A percentile compares a stretch with the other conserved stretches of the same genome.
phyloP scores from a whole-genome alignment of 306 rosid species.

The Begonia peltatifolia region DNA sequence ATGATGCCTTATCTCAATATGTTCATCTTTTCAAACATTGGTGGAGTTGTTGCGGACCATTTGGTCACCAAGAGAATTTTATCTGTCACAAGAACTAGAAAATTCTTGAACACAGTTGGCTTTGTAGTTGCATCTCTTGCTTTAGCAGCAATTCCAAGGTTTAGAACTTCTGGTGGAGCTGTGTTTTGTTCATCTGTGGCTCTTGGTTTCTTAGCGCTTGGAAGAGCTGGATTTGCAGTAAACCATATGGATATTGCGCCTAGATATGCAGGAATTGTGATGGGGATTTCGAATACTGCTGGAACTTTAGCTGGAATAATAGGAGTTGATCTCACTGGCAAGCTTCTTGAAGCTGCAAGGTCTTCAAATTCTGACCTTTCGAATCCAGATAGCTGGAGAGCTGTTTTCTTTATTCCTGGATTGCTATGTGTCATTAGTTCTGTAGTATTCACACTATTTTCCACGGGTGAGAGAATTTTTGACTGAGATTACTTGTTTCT shows the following conservation, averaged over 20 bases:
- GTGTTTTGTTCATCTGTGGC: conserved; percentile 90
- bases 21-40: conserved; percentile 89
- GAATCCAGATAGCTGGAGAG: conserved; percentile 76
- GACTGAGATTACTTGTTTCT: conserved; percentile 39
- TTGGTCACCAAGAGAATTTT: conserved; percentile 57
- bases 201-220: conserved; percentile 92
- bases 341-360: conserved; percentile 78
- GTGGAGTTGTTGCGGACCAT: conserved; percentile 78
- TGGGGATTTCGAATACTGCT: conserved; percentile 96
- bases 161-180: conserved; percentile 82
- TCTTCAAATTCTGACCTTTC: conserved; percentile 60
- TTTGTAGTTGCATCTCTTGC: conserved; percentile 80
- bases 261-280: conserved; percentile 86
- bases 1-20: conserved; percentile 95
- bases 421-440: conserved; percentile 74
- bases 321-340: conserved; percentile 83
- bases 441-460: conserved; percentile 50
- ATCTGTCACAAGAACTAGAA: conserved; percentile 70
- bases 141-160: conserved; percentile 53
- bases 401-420: conserved; percentile 76
- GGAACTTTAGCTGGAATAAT: conserved; percentile 92
- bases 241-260: conserved; percentile 98
- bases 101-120: conserved; percentile 70
- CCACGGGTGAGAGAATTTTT: conserved; percentile 93
- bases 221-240: conserved; percentile 95